A percentile compares a stretch with the other conserved stretches of the same genome.
These are phyloP conservation scores for Serendipita sp. DNA, from an alignment of 768 basidiomycete species.

Conservation along the genomic window DNA sequence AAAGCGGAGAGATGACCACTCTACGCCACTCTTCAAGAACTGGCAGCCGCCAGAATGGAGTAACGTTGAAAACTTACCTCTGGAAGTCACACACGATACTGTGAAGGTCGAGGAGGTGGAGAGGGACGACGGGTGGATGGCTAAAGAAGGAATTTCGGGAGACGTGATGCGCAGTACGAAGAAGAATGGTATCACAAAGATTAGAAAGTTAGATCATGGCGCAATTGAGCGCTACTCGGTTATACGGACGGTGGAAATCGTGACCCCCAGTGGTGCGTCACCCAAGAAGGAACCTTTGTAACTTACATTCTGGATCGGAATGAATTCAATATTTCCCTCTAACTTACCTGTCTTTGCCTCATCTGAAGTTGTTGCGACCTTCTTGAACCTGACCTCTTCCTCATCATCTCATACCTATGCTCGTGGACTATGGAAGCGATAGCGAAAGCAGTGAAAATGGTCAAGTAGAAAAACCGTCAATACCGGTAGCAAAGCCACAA, in stretches of 20 bases:
- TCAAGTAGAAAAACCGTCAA: neutral
- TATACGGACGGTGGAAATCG: neutral
- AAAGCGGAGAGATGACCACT: constrained; percentile 5
- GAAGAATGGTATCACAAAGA: constrained; percentile 58
- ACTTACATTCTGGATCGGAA: neutral
- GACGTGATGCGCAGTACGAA: constrained; percentile 46
- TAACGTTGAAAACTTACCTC: neutral
- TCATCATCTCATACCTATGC: neutral
- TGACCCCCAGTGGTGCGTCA: neutral
- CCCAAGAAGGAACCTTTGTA: constrained; percentile 2
- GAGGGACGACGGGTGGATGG: neutral
- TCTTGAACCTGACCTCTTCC: neutral
- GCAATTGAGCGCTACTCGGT: constrained; percentile 4
- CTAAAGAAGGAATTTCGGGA: constrained; percentile 5
- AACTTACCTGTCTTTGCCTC: too few relatives aligned
- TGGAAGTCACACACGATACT: constrained; percentile 2
- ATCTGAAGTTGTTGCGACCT: neutral
- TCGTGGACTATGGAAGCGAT: constrained; percentile 19
- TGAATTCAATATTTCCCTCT: neutral
- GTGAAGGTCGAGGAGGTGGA: constrained; percentile 4
- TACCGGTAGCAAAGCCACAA: neutral
- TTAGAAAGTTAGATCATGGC: constrained; percentile 28
- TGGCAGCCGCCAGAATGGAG: constrained; percentile 6
- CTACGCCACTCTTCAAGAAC: constrained; percentile 4
- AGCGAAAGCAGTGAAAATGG: constrained; percentile 2